Conservation (phyloP, 495 filamentous ascomycete genomes). For the Annulohypoxylon maeteangense region DNA sequence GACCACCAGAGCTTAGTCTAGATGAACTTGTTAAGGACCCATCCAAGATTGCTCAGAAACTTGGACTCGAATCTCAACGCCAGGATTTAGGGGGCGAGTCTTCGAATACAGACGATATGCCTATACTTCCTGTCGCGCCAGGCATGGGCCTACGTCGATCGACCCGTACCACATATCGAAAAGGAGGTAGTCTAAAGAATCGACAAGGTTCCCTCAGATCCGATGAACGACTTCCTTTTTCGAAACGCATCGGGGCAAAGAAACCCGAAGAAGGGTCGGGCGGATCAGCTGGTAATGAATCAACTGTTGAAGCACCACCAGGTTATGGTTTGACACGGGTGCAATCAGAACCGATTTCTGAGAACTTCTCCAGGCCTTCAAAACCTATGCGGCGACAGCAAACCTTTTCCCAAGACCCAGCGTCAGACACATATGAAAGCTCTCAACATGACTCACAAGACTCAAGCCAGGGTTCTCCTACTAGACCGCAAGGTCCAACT, state of each 20-base stretch:
- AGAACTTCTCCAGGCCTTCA: slow-evolving; percentile 65
- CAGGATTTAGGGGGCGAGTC: slow-evolving; percentile 54
- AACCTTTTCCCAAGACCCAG: slow-evolving; percentile 50
- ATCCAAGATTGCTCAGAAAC: slow-evolving; percentile 70
- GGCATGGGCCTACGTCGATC: slow-evolving; percentile 86
- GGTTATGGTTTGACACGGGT: slow-evolving; percentile 71
- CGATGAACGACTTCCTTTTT: slow-evolving; percentile 66
- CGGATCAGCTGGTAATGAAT: slow-evolving; percentile 62
- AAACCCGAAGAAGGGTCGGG: slow-evolving; percentile 67
- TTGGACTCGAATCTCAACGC: slow-evolving; percentile 62
- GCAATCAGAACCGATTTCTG: slow-evolving; percentile 79
- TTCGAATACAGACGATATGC: slow-evolving; percentile 77
- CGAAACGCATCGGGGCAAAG: slow-evolving; percentile 71
- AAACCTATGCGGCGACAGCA: slow-evolving; percentile 58
- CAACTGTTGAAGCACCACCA: slow-evolving; percentile 60
- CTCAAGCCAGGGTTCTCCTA: slow-evolving; percentile 20
- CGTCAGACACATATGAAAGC: slow-evolving; percentile 30
- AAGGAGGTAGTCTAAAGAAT: slow-evolving; percentile 81
- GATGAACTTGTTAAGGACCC: slow-evolving; percentile 86
- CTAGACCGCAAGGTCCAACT: slow-evolving; percentile 34
- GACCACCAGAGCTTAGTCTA: slow-evolving; percentile 70
- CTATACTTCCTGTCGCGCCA: slow-evolving; percentile 81
- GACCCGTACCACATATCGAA: slow-evolving; percentile 90
- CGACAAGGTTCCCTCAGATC: slow-evolving; percentile 67
- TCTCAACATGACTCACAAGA: slow-evolving; percentile 27